Conservation (phyloP, 192 early-diverging fungal genomes). For the Coemansia sp. region DNA sequence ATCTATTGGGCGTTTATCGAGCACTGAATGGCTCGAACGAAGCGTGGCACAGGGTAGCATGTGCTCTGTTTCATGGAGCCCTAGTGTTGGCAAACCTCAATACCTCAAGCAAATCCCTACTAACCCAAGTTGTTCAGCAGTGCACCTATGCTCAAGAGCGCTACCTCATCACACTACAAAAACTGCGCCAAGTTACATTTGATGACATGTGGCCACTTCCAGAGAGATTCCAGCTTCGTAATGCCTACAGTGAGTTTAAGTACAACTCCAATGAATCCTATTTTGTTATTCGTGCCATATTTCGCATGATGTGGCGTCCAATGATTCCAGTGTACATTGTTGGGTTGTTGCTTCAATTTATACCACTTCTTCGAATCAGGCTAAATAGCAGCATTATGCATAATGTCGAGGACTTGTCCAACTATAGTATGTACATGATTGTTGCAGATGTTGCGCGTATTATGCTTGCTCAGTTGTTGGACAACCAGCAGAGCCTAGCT, state of each 20-base stretch:
- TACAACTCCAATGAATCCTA: slow-evolving; percentile 31
- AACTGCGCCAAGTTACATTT: no score
- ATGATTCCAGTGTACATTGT: slow-evolving; percentile 30
- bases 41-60: neutral
- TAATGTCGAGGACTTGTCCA: slow-evolving; percentile 18
- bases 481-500: neutral
- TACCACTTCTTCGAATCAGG: neutral
- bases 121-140: neutral
- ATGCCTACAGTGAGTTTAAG: slow-evolving; percentile 13
- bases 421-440: slow-evolving; percentile 23
- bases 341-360: slow-evolving; percentile 6
- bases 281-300: slow-evolving; percentile 42
- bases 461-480: slow-evolving; percentile 15
- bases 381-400: slow-evolving; percentile 17
- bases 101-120: neutral
- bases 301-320: slow-evolving; percentile 32
- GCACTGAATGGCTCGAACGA: neutral
- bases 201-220: no score
- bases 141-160: no score
- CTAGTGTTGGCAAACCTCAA: neutral
- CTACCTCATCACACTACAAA: no score
- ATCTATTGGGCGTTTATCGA: no score
- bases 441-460: neutral
- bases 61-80: neutral
- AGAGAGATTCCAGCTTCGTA: no score